A percentile compares a stretch with the other conserved stretches of the same genome.
Evolutionary conservation across 495 filamentous ascomycete genomes (phyloP).

Genomic region (Glarea lozoyensis): DNA sequence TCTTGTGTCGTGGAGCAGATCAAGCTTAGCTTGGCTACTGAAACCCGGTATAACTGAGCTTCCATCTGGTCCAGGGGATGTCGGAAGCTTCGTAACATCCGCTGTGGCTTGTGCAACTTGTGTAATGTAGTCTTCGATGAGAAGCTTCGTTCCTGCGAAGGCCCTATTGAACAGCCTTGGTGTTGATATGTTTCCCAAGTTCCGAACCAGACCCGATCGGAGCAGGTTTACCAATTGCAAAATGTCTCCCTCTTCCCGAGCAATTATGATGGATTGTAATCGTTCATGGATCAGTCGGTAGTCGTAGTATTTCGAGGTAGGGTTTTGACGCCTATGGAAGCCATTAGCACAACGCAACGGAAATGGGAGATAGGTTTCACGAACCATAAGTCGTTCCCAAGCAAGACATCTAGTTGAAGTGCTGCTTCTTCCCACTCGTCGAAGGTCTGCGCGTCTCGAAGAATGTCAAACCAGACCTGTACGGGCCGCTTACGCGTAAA

Average conservation of each 20-base stretch:
- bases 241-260: conserved; percentile 70
- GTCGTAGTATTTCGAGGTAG: conserved; percentile 76
- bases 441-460: conserved; percentile 57
- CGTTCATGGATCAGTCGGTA: conserved; percentile 78
- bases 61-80: conserved; percentile 29
- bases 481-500: conserved; percentile 42
- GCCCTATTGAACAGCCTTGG: conserved; percentile 77
- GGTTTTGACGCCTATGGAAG: conserved; percentile 63
- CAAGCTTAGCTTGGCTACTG: conserved; percentile 76
- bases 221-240: conserved; percentile 68
- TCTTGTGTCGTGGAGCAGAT: conserved; percentile 81
- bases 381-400: conserved; percentile 76
- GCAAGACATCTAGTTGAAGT: conserved; percentile 65
- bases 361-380: background rate
- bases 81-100: conserved; percentile 66
- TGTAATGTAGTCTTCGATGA: conserved; percentile 88
- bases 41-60: conserved; percentile 32
- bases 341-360: background rate
- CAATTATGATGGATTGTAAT: conserved; percentile 58
- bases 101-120: conserved; percentile 72
- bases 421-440: conserved; percentile 82
- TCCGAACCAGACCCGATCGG: conserved; percentile 79
- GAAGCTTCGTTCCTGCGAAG: conserved; percentile 80
- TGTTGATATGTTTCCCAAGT: conserved; percentile 81
- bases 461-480: conserved; percentile 43